phyloP scores from a whole-genome alignment of 108 stramenopile genomes.

The Cyclotella sp. region DNA sequence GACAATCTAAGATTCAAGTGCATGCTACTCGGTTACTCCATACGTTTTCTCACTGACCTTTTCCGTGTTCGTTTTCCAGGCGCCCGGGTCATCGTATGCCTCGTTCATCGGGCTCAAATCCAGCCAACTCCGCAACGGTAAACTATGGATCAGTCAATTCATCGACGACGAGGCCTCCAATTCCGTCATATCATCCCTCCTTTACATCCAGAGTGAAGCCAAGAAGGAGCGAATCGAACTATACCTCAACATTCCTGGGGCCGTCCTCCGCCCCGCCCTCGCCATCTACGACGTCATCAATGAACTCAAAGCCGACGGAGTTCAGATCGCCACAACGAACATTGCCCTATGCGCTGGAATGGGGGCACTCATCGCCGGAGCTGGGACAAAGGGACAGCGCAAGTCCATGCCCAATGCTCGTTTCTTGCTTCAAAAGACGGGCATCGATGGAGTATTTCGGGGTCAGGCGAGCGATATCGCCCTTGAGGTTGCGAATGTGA shows the following conservation, averaged over 20 bases:
- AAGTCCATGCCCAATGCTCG: slow-evolving; percentile 90
- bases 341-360: slow-evolving; percentile 92
- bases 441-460: slow-evolving; percentile 83
- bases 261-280: slow-evolving; percentile 73
- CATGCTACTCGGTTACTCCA: neutral
- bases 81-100: slow-evolving; percentile 71
- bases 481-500: slow-evolving; percentile 79
- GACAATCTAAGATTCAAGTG: neutral
- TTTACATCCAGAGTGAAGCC: slow-evolving; percentile 78
- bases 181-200: slow-evolving; percentile 84
- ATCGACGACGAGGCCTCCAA: slow-evolving; percentile 94
- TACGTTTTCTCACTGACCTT: neutral
- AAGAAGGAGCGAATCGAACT: slow-evolving; percentile 72
- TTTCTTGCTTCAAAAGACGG: slow-evolving; percentile 92
- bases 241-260: slow-evolving; percentile 94
- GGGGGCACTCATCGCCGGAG: slow-evolving; percentile 88
- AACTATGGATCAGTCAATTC: slow-evolving; percentile 87
- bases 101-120: slow-evolving; percentile 88
- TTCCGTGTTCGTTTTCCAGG: slow-evolving; percentile 31
- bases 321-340: slow-evolving; percentile 85
- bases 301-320: slow-evolving; percentile 65
- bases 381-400: slow-evolving; percentile 86
- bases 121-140: slow-evolving; percentile 90
- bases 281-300: slow-evolving; percentile 93
- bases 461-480: slow-evolving; percentile 93